Evolutionary conservation across 768 basidiomycete species (phyloP).

Genomic region (Panaeolus cyanescens): DNA sequence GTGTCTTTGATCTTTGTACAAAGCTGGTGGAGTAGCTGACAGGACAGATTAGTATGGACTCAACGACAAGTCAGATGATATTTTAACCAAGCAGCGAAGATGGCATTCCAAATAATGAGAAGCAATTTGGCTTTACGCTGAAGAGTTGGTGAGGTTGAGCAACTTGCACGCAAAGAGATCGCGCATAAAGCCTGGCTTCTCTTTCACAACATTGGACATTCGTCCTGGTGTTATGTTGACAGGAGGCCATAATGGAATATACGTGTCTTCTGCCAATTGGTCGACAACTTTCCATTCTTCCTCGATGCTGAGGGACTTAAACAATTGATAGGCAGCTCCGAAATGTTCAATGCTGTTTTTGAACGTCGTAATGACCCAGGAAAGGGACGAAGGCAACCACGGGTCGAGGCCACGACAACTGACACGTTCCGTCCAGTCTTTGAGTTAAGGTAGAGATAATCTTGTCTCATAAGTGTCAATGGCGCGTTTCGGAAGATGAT

Average conservation of each 20-base stretch:
- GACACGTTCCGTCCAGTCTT: background rate
- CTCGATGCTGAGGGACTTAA: background rate
- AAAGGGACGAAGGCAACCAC: background rate
- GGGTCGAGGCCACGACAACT: background rate
- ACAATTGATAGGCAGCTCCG: background rate
- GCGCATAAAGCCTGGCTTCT: background rate
- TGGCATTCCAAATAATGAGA: background rate
- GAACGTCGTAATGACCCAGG: background rate
- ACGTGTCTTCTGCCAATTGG: background rate
- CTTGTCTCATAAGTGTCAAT: background rate
- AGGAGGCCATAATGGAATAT: background rate
- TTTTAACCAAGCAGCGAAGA: background rate
- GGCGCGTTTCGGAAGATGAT: background rate
- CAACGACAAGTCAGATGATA: too few relatives aligned
- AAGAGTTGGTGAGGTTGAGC: background rate
- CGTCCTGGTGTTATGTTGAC: background rate
- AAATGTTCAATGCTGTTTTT: background rate
- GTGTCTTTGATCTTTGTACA: background rate
- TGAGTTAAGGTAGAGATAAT: background rate
- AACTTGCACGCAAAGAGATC: background rate
- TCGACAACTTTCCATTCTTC: background rate
- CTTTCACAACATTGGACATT: background rate
- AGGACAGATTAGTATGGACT: slow-evolving; percentile 24
- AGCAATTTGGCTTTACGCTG: background rate
- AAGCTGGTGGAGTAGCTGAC: background rate